phyloP scores from a whole-genome alignment of 129 eudicot genomes.

The Centella asiatica region DNA sequence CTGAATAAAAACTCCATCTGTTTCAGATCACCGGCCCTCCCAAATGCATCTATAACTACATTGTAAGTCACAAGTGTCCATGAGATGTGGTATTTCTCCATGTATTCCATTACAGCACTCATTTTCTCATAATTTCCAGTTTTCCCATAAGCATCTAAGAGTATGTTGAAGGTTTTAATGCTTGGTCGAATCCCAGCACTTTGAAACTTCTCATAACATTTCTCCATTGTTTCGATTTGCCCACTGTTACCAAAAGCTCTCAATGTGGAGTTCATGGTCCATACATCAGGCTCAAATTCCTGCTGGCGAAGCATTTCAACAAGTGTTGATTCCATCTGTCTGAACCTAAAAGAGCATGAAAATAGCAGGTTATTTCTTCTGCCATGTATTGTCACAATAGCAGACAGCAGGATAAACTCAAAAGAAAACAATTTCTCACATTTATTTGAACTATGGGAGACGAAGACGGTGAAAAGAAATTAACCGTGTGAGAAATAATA shows the following conservation, averaged over 20 bases:
- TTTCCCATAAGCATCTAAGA: conserved; percentile 84
- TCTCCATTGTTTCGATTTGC: conserved; percentile 93
- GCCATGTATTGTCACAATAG: not conserved
- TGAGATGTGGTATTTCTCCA: conserved; percentile 83
- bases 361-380: conserved; percentile 12
- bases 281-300: conserved; percentile 76
- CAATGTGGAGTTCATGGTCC: conserved; percentile 94
- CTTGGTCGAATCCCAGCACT: conserved; percentile 74
- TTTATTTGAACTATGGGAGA: not conserved
- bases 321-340: conserved; percentile 81
- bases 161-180: conserved; percentile 81
- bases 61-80: conserved; percentile 87
- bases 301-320: conserved; percentile 73
- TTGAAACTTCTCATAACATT: conserved; percentile 85
- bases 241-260: conserved; percentile 98
- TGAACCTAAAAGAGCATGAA: conserved; percentile 31
- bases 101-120: conserved; percentile 92
- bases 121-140: conserved; percentile 71
- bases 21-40: conserved; percentile 72
- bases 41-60: conserved; percentile 82
- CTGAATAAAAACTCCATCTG: conserved; percentile 88
- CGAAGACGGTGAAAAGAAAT: not conserved
- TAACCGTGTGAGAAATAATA: not conserved
- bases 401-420: not conserved
- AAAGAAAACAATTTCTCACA: not conserved